A percentile compares a stretch with the other conserved stretches of the same genome.
These are phyloP conservation scores for Elasticomyces elasticus DNA, from an alignment of 495 filamentous ascomycete species.

Conservation along the genomic window DNA sequence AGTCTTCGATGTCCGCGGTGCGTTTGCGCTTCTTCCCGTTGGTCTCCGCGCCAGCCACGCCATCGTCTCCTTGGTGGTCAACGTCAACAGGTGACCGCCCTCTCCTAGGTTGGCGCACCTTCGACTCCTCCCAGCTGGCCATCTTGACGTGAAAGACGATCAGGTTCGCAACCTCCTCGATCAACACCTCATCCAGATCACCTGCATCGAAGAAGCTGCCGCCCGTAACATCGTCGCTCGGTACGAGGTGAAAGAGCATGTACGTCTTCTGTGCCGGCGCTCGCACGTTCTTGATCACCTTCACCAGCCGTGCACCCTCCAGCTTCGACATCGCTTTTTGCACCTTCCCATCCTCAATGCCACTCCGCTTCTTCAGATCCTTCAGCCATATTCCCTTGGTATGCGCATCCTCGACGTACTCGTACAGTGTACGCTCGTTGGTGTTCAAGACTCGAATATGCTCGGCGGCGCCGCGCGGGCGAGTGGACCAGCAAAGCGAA, in stretches of 20 bases:
- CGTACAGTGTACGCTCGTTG: slow-evolving; percentile 75
- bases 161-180: slow-evolving; percentile 56
- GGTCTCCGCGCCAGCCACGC: background rate
- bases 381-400: slow-evolving; percentile 81
- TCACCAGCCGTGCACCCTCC: slow-evolving; percentile 77
- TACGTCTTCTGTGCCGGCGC: slow-evolving; percentile 54
- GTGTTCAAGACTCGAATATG: background rate
- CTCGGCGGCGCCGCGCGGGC: slow-evolving; percentile 11
- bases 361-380: slow-evolving; percentile 60
- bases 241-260: slow-evolving; percentile 56
- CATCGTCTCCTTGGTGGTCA: background rate
- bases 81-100: background rate
- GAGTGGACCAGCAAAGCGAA: slow-evolving; percentile 13
- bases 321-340: slow-evolving; percentile 67
- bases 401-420: slow-evolving; percentile 69
- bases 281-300: slow-evolving; percentile 54
- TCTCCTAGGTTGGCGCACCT: background rate
- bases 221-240: slow-evolving; percentile 79
- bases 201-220: slow-evolving; percentile 89
- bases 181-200: slow-evolving; percentile 76
- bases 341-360: slow-evolving; percentile 38
- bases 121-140: slow-evolving; percentile 44
- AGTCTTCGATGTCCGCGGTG: slow-evolving; percentile 15
- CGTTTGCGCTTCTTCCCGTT: slow-evolving; percentile 17
- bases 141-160: slow-evolving; percentile 62